Evolutionary conservation across 2,329 filamentous ascomycete species (phyloP).

Genomic region (Microascus cirrosus): DNA sequence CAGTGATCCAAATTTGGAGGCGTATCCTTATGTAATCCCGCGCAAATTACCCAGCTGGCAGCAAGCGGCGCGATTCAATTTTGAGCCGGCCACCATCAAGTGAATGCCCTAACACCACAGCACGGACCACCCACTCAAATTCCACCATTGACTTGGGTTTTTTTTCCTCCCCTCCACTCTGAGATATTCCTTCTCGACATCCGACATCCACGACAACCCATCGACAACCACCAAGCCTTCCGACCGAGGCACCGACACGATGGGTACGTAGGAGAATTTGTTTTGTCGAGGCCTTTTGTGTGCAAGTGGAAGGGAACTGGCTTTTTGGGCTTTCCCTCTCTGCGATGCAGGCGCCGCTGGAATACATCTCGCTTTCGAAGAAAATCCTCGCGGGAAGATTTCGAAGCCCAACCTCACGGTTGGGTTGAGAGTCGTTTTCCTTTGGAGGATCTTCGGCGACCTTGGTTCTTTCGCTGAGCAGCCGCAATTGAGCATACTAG

Average conservation of each 20-base stretch:
- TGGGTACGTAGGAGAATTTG: slow-evolving; percentile 45
- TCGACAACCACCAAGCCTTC: slow-evolving; percentile 12
- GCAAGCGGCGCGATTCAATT: neutral
- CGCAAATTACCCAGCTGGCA: neutral
- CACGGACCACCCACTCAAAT: neutral
- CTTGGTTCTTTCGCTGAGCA: slow-evolving; percentile 9
- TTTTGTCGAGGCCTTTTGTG: slow-evolving; percentile 19
- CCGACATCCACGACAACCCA: slow-evolving; percentile 21
- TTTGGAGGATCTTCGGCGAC: neutral
- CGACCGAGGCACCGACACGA: slow-evolving; percentile 35
- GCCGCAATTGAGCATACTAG: slow-evolving; percentile 50
- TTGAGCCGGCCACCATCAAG: neutral
- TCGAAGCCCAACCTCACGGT: neutral
- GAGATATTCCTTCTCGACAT: slow-evolving; percentile 10
- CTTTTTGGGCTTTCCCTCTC: slow-evolving; percentile 1
- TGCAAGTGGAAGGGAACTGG: slow-evolving; percentile 33
- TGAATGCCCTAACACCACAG: neutral
- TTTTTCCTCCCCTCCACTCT: slow-evolving; percentile 10
- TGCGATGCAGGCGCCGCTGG: slow-evolving; percentile 8
- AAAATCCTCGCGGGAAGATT: neutral
- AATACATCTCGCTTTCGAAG: slow-evolving; percentile 4
- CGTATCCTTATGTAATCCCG: no score
- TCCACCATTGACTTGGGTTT: slow-evolving; percentile 1
- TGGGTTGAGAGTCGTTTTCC: neutral
- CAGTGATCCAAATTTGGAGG: no score